Percentiles rank a stretch among this genome's conserved stretches.
Evolutionary conservation across 768 basidiomycete genomes (phyloP).

Genomic region (Suillus subluteus): DNA sequence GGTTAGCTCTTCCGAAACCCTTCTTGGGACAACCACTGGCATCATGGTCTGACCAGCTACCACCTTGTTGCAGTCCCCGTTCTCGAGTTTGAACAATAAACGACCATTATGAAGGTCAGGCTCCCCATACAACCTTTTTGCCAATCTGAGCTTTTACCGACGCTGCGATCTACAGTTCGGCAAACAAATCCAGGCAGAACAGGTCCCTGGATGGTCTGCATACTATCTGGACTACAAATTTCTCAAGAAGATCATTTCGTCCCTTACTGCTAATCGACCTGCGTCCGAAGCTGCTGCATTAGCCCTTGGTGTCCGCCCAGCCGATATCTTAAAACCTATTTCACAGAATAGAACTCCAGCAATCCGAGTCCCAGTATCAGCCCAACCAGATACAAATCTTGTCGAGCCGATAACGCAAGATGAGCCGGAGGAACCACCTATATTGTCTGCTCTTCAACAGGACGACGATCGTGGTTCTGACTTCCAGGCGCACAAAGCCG

Average conservation of each 20-base stretch:
- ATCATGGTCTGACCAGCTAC: constrained; percentile 31
- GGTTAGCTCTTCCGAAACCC: constrained; percentile 6
- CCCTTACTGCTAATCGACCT: constrained; percentile 86
- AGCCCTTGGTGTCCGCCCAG: constrained; percentile 79
- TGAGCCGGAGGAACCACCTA: constrained; percentile 54
- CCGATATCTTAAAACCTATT: constrained; percentile 45
- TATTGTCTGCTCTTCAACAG: constrained; percentile 62
- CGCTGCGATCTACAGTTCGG: constrained; percentile 71
- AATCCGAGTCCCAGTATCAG: constrained; percentile 30
- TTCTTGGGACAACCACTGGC: constrained; percentile 19
- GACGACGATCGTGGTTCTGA: constrained; percentile 79
- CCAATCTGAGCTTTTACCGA: constrained; percentile 6
- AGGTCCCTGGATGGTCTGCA: constrained; percentile 94
- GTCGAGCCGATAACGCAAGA: constrained; percentile 29
- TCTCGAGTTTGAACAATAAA: constrained; percentile 12
- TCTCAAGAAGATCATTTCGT: constrained; percentile 98
- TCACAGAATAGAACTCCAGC: constrained; percentile 33
- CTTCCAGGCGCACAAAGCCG: constrained; percentile 94
- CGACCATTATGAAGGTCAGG: constrained; percentile 36
- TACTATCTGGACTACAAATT: constrained; percentile 99
- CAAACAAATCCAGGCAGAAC: constrained; percentile 94
- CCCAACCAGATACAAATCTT: constrained; percentile 25
- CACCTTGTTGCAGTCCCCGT: constrained; percentile 15
- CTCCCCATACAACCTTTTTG: constrained; percentile 5
- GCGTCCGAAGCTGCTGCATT: constrained; percentile 89